Percentiles rank a stretch among this genome's conserved stretches.
phyloP scores from a whole-genome alignment of 257 asterid genomes.

The Lavandula angustifolia region DNA sequence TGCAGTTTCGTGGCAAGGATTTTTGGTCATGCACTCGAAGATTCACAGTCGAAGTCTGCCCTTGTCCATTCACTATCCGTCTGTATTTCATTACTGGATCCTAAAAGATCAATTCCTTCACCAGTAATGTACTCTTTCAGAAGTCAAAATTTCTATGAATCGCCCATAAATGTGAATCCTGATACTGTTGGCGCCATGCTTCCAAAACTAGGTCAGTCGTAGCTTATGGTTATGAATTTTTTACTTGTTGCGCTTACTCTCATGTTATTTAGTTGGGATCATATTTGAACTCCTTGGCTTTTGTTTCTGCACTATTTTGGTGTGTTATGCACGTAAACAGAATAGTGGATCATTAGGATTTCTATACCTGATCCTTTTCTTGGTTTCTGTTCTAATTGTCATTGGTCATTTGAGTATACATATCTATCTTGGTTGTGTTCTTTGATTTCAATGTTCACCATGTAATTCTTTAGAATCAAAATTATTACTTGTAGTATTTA shows the following conservation, averaged over 20 bases:
- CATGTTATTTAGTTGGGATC: constrained; percentile 17
- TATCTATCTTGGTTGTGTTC: neutral
- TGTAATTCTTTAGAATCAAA: constrained; percentile 7
- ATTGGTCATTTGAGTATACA: constrained; percentile 5
- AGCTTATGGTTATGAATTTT: neutral
- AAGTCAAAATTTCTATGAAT: constrained; percentile 68
- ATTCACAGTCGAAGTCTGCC: constrained; percentile 75
- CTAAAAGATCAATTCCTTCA: constrained; percentile 75
- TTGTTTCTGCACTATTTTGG: neutral
- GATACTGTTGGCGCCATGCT: constrained; percentile 95
- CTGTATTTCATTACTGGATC: constrained; percentile 90
- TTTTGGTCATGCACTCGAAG: constrained; percentile 88
- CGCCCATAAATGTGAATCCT: constrained; percentile 66
- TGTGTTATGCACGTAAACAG: constrained; percentile 1
- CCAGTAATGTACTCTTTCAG: constrained; percentile 76
- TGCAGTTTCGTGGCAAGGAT: constrained; percentile 88
- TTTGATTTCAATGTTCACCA: constrained; percentile 19
- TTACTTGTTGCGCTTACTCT: constrained; percentile 6
- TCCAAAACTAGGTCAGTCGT: constrained; percentile 74
- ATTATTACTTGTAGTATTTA: constrained; percentile 6
- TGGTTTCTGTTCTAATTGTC: constrained; percentile 1
- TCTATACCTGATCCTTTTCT: neutral
- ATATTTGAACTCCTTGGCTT: constrained; percentile 12
- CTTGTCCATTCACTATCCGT: constrained; percentile 87
- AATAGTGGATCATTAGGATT: constrained; percentile 7